These are phyloP conservation scores for Paramecium tetraurelia DNA, from an alignment of 73 alveolate species.

Conservation along the genomic window DNA sequence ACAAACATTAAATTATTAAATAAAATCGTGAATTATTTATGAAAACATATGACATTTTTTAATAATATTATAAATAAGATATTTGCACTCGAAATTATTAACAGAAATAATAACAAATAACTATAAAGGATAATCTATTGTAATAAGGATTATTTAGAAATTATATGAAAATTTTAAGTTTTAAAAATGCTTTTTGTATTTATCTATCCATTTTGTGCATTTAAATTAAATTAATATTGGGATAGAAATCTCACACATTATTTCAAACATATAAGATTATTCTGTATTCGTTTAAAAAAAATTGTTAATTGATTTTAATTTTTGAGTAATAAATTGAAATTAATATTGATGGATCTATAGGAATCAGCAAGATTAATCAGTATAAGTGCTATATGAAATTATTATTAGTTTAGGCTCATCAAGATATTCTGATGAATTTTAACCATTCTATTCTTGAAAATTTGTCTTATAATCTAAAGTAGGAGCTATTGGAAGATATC, in stretches of 20 bases:
- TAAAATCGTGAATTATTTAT: neutral
- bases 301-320: neutral
- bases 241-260: neutral
- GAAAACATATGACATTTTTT: neutral
- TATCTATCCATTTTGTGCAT: no score
- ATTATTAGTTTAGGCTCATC: neutral
- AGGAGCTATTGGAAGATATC: neutral
- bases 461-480: neutral
- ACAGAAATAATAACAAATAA: neutral
- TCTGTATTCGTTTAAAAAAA: neutral
- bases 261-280: neutral
- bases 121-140: no score
- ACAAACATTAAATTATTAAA: neutral
- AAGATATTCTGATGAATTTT: neutral
- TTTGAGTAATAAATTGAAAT: neutral
- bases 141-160: no score
- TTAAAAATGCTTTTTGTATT: no score
- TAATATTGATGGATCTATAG: neutral
- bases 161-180: no score
- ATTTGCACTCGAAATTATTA: no score
- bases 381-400: neutral
- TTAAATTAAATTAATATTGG: no score
- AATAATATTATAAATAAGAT: neutral
- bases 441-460: neutral
- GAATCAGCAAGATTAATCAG: neutral